Base-by-base conservation (phyloP, 352 stramenopile genomes). In the Phytopythium montanum region DNA sequence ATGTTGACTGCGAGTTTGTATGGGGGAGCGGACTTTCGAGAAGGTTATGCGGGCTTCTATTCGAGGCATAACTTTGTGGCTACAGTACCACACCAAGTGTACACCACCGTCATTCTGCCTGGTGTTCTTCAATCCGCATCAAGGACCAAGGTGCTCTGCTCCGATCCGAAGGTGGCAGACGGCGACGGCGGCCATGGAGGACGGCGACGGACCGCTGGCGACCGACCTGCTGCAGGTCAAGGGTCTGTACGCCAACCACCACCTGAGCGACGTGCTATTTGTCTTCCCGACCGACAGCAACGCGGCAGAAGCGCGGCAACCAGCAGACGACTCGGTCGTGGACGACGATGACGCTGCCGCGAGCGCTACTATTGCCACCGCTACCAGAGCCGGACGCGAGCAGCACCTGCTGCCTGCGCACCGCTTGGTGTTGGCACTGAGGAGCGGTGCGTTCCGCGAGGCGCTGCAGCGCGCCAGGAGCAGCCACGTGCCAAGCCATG, bases 221-320 rank as follows among this genome's bases (percentile, higher is more conserved):
- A 57, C 70, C 23, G 82, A 92, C 53, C 51, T 90, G 63, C 74
- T 80, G 45, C 68, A 79, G 58, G 59, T 92, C 31, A 75, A 75
- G 45, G 55, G 57, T 16, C 66, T 95, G 28, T 95, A 80, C 61
- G 81, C 69, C 1, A 91, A 75, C 66, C 81, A 79, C 61, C 73
- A 92, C 57, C 57, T 93, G 23, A 95, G 85, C 56, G 85, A 95
- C 54, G 81, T 92, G 28, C 54, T 91, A 23, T 92, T 95, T 51
- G 60, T 92, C 28, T 92, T 92, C 62, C 73, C 85, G 3, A 68
- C 69, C 2, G 77, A 84, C 38, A 53, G 53, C 48, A 53, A 31
- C 1, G 46, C 14, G 46, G 39, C 18, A 21, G n/a, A 19, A 3
- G 42, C 3, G n/a, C 16, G 26, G 14, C 29, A 25, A 3, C n/a